Evolutionary conservation across 495 filamentous ascomycete species (phyloP).

Genomic region (Talaromyces ruber): DNA sequence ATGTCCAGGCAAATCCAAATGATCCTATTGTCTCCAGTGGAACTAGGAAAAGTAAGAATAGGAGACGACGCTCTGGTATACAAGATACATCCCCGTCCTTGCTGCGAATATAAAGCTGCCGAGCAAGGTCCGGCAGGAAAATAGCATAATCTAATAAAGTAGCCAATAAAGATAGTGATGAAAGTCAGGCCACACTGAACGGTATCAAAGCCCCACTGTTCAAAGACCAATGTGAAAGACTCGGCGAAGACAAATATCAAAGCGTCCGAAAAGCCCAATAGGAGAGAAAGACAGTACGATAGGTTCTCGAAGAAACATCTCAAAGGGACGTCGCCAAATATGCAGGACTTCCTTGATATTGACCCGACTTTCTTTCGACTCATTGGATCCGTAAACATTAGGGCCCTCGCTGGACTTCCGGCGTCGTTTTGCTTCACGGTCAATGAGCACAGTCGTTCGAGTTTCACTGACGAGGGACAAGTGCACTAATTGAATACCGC

Average conservation of each 20-base stretch:
- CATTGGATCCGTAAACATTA: slow-evolving; percentile 55
- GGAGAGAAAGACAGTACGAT: slow-evolving; percentile 68
- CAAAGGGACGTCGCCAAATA: slow-evolving; percentile 65
- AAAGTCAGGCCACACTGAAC: slow-evolving; percentile 54
- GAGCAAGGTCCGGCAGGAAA: slow-evolving; percentile 55
- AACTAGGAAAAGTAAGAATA: slow-evolving; percentile 50
- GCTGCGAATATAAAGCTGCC: slow-evolving; percentile 36
- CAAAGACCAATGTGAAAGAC: slow-evolving; percentile 55
- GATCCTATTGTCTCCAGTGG: slow-evolving; percentile 60
- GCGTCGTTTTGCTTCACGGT: slow-evolving; percentile 56
- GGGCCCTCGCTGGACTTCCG: slow-evolving; percentile 44
- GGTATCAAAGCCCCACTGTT: slow-evolving; percentile 53
- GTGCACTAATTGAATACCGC: slow-evolving; percentile 54
- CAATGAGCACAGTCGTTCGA: slow-evolving; percentile 56
- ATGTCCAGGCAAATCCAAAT: slow-evolving; percentile 62
- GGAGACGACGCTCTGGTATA: slow-evolving; percentile 48
- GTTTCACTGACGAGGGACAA: slow-evolving; percentile 63
- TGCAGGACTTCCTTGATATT: slow-evolving; percentile 44
- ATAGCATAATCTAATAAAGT: slow-evolving; percentile 53
- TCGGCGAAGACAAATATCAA: slow-evolving; percentile 75
- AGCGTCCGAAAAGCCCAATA: slow-evolving; percentile 70
- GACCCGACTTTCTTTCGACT: slow-evolving; percentile 43
- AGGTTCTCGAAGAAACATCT: slow-evolving; percentile 70
- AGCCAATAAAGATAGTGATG: slow-evolving; percentile 55
- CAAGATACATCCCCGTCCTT: slow-evolving; percentile 41